phyloP scores from a whole-genome alignment of 768 basidiomycete species.

The Mycena alexandri region DNA sequence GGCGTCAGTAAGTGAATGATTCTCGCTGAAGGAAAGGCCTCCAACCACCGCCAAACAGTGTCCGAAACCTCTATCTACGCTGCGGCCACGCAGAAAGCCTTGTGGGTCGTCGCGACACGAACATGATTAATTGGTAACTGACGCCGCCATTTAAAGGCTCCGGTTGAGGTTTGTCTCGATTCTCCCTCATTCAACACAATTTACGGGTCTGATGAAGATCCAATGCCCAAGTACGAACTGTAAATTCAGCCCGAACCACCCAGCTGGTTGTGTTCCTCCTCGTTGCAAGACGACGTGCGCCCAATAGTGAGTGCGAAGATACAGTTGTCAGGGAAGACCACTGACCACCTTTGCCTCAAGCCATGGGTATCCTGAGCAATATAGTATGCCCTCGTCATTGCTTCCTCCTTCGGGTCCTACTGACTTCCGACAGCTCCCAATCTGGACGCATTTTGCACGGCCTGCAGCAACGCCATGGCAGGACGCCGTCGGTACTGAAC shows the following conservation, averaged over 20 bases:
- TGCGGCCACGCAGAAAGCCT: conserved; percentile 62
- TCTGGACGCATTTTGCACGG: conserved; percentile 52
- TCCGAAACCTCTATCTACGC: conserved; percentile 61
- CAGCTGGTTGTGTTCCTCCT: conserved; percentile 54
- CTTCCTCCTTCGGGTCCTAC: not conserved
- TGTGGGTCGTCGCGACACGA: conserved; percentile 45
- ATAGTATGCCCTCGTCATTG: conserved; percentile 49
- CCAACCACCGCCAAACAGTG: conserved; percentile 43
- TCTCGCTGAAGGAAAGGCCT: conserved; percentile 3
- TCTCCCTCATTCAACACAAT: not conserved
- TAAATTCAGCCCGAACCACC: conserved; percentile 68
- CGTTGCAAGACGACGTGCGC: conserved; percentile 57
- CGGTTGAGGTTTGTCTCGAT: conserved; percentile 11
- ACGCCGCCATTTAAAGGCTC: conserved; percentile 33
- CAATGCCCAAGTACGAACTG: conserved; percentile 59
- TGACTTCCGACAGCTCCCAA: conserved; percentile 52
- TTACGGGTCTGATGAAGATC: conserved; percentile 50
- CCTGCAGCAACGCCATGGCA: conserved; percentile 5
- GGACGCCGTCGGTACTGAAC: no score
- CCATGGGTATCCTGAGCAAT: conserved; percentile 59
- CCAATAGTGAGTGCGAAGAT: conserved; percentile 58
- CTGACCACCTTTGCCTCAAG: conserved; percentile 41
- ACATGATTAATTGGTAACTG: not conserved
- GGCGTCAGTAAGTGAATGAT: conserved; percentile 61
- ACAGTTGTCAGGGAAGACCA: not conserved